A percentile compares a stretch with the other conserved stretches of the same genome.
These are phyloP conservation scores for Asterophora lycoperdoides DNA, from an alignment of 768 basidiomycete species.

Conservation along the genomic window DNA sequence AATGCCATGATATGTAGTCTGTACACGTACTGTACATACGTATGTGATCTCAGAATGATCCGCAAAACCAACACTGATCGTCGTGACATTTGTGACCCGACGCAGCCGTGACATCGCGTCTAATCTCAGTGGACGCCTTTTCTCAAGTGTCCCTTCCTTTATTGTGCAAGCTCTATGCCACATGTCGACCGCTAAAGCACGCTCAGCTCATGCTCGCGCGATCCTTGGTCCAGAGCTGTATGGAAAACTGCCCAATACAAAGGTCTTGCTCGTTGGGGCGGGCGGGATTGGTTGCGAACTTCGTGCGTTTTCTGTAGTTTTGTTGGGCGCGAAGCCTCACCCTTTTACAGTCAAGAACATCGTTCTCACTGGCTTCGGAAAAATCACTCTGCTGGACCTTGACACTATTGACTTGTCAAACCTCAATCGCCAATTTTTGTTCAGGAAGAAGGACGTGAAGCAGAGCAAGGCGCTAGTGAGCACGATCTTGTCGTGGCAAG, in stretches of 20 bases:
- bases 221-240: constrained; percentile 77
- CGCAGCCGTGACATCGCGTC: constrained; percentile 27
- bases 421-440: constrained; percentile 94
- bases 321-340: not conserved
- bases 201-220: constrained; percentile 63
- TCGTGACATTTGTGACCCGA: constrained; percentile 19
- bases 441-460: constrained; percentile 95
- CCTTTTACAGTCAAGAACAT: constrained; percentile 84
- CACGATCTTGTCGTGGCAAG: not conserved
- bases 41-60: no score
- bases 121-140: no score
- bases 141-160: no score
- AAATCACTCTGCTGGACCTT: constrained; percentile 90
- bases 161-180: no score
- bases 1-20: no score
- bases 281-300: constrained; percentile 98
- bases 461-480: constrained; percentile 90
- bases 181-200: constrained; percentile 47
- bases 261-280: constrained; percentile 87
- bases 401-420: constrained; percentile 99
- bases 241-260: constrained; percentile 53
- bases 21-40: no score
- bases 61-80: no score
- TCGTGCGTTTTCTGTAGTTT: constrained; percentile 41
- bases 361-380: constrained; percentile 86